These are phyloP conservation scores for Gelatoporia subvermispora DNA, from an alignment of 768 basidiomycete genomes.

Conservation along the genomic window DNA sequence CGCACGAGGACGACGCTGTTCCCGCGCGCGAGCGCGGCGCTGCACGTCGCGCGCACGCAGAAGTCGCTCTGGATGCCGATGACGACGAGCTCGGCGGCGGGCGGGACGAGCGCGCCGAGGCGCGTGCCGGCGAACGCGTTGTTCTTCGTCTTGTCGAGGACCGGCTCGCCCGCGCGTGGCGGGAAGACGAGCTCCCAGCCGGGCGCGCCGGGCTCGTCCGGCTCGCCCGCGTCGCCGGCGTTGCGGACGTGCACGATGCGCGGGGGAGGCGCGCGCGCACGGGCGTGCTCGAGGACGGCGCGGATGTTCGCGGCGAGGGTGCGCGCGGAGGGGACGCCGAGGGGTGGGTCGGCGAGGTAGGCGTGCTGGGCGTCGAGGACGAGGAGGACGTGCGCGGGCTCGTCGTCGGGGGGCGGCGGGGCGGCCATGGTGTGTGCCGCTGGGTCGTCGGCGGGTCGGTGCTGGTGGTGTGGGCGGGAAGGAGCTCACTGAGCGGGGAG, in stretches of 20 bases:
- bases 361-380: constrained; percentile 53
- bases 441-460: no score
- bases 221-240: constrained; percentile 53
- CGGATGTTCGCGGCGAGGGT: constrained; percentile 43
- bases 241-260: constrained; percentile 66
- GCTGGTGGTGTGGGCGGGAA: no score
- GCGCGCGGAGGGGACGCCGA: constrained; percentile 45
- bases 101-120: constrained; percentile 44
- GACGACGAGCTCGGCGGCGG: constrained; percentile 58
- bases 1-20: constrained; percentile 61
- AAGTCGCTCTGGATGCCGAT: constrained; percentile 69
- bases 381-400: constrained; percentile 44
- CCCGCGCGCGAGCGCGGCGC: constrained; percentile 54
- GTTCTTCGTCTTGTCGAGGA: constrained; percentile 60
- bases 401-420: background rate
- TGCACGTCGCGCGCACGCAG: constrained; percentile 48
- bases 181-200: constrained; percentile 62
- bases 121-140: constrained; percentile 63
- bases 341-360: constrained; percentile 42
- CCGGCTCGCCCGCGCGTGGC: constrained; percentile 44
- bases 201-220: constrained; percentile 49
- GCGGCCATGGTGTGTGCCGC: no score
- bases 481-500: no score
- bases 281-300: constrained; percentile 45
- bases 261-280: constrained; percentile 37